Percentiles rank a stretch among this genome's conserved stretches.
These are phyloP conservation scores for Mycena alexandri DNA, from an alignment of 768 basidiomycete genomes.

Conservation along the genomic window DNA sequence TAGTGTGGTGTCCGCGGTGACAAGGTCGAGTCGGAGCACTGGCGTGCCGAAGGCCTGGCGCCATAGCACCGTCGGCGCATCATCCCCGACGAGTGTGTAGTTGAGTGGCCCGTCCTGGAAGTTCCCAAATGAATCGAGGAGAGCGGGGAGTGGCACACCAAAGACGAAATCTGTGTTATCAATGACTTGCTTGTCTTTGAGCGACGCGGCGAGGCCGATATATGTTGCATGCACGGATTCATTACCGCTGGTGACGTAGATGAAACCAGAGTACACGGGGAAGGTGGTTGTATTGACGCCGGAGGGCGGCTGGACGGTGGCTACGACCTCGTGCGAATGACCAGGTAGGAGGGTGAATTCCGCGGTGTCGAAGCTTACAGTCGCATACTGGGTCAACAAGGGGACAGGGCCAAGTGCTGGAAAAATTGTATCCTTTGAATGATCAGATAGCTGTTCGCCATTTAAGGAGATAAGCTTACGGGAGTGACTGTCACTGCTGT, in stretches of 20 bases:
- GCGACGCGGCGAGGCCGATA: conserved; percentile 49
- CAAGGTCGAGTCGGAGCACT: conserved; percentile 61
- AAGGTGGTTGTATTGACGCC: conserved; percentile 53
- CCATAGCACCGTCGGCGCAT: conserved; percentile 57
- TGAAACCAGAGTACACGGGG: conserved; percentile 62
- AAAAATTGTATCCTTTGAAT: conserved; percentile 54
- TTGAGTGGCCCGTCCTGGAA: conserved; percentile 55
- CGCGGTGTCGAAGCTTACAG: conserved; percentile 58
- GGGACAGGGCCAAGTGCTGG: conserved; percentile 64
- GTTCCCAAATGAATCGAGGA: conserved; percentile 57
- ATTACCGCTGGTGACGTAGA: conserved; percentile 46
- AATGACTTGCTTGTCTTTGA: conserved; percentile 63
- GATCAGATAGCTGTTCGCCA: not conserved
- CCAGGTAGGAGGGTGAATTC: conserved; percentile 62
- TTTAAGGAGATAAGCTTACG: not conserved
- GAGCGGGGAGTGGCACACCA: conserved; percentile 56
- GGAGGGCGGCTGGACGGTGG: conserved; percentile 60
- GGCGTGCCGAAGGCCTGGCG: conserved; percentile 63
- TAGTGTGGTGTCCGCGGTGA: conserved; percentile 56
- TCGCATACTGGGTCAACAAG: conserved; percentile 58
- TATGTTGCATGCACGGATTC: conserved; percentile 51
- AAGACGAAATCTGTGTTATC: conserved; percentile 65
- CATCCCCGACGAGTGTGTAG: conserved; percentile 59
- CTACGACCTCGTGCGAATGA: conserved; percentile 54
- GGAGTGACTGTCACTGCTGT: conserved; percentile 51